A percentile compares a stretch with the other conserved stretches of the same genome.
phyloP scores from a whole-genome alignment of 1,284 basidiomycete species.

The Malassezia nana region DNA sequence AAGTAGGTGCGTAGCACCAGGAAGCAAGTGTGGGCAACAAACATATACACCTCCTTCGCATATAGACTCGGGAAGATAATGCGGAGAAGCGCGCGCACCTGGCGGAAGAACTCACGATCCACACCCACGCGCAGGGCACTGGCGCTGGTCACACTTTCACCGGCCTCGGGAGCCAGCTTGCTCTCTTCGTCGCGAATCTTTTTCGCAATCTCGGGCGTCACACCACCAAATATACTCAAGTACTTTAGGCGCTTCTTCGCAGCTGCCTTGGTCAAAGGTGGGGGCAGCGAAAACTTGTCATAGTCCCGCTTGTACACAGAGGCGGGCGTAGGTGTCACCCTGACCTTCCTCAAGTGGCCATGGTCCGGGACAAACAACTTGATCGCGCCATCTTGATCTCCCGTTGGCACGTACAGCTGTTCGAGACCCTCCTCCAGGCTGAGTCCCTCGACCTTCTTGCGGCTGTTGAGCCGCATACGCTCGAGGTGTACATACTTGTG shows the following conservation, averaged over 20 bases:
- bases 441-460: not conserved
- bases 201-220: slow-evolving; percentile 20
- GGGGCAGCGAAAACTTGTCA: slow-evolving; percentile 29
- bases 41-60: slow-evolving; percentile 63
- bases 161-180: slow-evolving; percentile 14
- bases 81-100: slow-evolving; percentile 44
- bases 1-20: slow-evolving; percentile 65
- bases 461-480: not conserved
- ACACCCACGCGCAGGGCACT: slow-evolving; percentile 52
- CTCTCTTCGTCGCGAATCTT: slow-evolving; percentile 25
- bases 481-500: not conserved
- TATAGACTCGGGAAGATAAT: slow-evolving; percentile 37
- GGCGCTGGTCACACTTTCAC: slow-evolving; percentile 22
- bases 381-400: slow-evolving; percentile 26
- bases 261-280: slow-evolving; percentile 26
- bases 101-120: slow-evolving; percentile 67
- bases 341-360: slow-evolving; percentile 43
- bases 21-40: slow-evolving; percentile 74
- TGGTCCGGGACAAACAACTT: slow-evolving; percentile 40
- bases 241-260: slow-evolving; percentile 2
- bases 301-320: slow-evolving; percentile 46
- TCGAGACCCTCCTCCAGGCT: slow-evolving; percentile 29
- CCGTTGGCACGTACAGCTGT: slow-evolving; percentile 34
- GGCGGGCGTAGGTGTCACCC: slow-evolving; percentile 45
- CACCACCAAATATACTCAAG: slow-evolving; percentile 14